Conservation (phyloP, 2,329 filamentous ascomycete genomes). For the Phaeosphaeria sp. region DNA sequence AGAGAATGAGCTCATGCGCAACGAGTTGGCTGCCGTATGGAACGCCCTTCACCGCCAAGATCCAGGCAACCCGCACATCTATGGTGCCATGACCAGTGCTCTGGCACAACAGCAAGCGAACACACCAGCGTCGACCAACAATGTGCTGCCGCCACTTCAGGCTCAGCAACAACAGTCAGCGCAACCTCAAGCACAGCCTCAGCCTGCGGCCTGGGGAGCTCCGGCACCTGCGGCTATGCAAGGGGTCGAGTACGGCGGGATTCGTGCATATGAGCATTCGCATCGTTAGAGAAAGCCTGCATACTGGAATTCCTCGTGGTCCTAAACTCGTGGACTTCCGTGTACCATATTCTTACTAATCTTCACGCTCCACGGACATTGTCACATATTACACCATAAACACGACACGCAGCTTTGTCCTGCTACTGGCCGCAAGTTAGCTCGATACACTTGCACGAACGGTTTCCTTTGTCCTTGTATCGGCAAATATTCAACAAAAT, state of each 20-base stretch:
- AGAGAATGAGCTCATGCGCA: constrained; percentile 56
- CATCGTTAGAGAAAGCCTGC: constrained; percentile 31
- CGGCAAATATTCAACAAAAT: not conserved
- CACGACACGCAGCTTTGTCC: not conserved
- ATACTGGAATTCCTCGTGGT: not conserved
- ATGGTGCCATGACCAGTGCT: constrained; percentile 54
- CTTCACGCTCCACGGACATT: not conserved
- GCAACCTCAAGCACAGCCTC: constrained; percentile 25
- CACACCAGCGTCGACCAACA: constrained; percentile 36
- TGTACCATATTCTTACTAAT: constrained; percentile 4
- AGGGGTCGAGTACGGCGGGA: constrained; percentile 56
- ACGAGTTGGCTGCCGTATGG: constrained; percentile 55
- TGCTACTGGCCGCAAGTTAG: not conserved
- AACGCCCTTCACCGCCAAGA: constrained; percentile 55
- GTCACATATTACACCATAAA: constrained; percentile 1
- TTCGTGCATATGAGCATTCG: constrained; percentile 45
- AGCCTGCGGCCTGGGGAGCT: constrained; percentile 43
- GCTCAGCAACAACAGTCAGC: constrained; percentile 43
- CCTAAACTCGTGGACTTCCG: not conserved
- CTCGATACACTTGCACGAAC: not conserved
- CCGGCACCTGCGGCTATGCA: constrained; percentile 54
- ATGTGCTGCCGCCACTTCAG: constrained; percentile 49
- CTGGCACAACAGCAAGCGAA: constrained; percentile 49
- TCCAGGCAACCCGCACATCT: constrained; percentile 55
- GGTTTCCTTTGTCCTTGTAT: not conserved